These are phyloP conservation scores for Inosperma sp. DNA, from an alignment of 768 basidiomycete species.

Conservation along the genomic window DNA sequence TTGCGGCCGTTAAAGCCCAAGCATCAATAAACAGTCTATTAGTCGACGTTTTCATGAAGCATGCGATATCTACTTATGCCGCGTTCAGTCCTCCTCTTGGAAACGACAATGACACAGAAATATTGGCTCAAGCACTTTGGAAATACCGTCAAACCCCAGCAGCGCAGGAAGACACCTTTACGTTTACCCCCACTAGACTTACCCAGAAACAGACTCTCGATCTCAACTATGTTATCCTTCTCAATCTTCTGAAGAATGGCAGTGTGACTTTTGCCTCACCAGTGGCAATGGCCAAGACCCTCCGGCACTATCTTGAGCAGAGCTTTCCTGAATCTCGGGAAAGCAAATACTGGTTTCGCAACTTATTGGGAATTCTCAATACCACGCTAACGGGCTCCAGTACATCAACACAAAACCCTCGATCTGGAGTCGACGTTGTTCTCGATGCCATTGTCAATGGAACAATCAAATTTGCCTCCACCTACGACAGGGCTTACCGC, in stretches of 20 bases:
- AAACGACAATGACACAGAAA: background rate
- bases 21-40: conserved; percentile 6
- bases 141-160: conserved; percentile 18
- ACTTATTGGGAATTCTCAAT: conserved; percentile 14
- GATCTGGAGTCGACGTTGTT: conserved; percentile 17
- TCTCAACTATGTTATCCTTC: conserved; percentile 27
- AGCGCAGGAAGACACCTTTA: conserved; percentile 25
- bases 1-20: background rate
- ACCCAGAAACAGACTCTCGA: conserved; percentile 22
- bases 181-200: conserved; percentile 28
- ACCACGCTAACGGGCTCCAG: background rate
- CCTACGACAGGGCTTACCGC: conserved; percentile 22
- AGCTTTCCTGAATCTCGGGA: conserved; percentile 15
- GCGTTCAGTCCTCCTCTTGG: no score
- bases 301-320: conserved; percentile 19
- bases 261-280: conserved; percentile 26
- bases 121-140: background rate
- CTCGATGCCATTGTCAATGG: conserved; percentile 13
- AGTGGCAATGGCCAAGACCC: conserved; percentile 20
- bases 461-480: conserved; percentile 17
- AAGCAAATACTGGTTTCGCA: conserved; percentile 14
- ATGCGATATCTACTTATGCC: background rate
- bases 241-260: conserved; percentile 19
- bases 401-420: conserved; percentile 4
- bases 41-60: conserved; percentile 6